Evolutionary conservation across 176 grass and related monocot species (phyloP).

Genomic region (Echinochloa phyllopogon): DNA sequence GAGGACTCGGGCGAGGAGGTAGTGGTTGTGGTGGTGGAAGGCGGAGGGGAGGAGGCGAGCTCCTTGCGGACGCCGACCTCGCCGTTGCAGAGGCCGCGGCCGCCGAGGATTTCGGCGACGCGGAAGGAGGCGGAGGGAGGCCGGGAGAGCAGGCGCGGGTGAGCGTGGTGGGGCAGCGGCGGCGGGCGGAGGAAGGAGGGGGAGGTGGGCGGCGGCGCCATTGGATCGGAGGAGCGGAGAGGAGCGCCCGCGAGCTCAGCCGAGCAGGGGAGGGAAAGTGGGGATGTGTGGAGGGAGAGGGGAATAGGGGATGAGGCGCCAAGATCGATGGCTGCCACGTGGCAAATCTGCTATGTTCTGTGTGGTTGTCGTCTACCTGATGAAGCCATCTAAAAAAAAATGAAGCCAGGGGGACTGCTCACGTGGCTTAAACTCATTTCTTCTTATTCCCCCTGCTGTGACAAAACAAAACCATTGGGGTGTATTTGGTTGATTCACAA

Average conservation of each 20-base stretch:
- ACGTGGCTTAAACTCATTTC: too few species aligned
- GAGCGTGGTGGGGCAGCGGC: neutral
- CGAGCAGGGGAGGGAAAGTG: neutral
- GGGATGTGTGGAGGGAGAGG: constrained; percentile 10
- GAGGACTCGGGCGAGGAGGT: neutral
- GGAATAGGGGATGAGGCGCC: neutral
- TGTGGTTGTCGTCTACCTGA: neutral
- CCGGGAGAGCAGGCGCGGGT: neutral
- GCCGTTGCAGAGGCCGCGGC: constrained; percentile 69
- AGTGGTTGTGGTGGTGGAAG: neutral
- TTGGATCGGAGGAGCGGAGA: constrained; percentile 23
- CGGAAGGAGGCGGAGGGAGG: constrained; percentile 41
- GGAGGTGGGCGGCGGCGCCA: constrained; percentile 47
- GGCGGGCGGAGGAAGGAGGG: constrained; percentile 45
- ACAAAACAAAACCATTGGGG: too few species aligned
- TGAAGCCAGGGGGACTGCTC: too few species aligned
- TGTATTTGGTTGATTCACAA: too few species aligned
- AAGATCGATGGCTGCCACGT: constrained; percentile 8
- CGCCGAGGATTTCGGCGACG: constrained; percentile 59
- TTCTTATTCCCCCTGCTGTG: too few species aligned
- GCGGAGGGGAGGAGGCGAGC: constrained; percentile 35
- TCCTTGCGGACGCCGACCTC: constrained; percentile 67
- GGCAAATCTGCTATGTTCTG: neutral
- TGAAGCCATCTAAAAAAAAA: too few species aligned
- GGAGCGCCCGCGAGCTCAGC: neutral